Evolutionary conservation across 768 basidiomycete genomes (phyloP).

Genomic region (Gloeopeniophorella convolvens): DNA sequence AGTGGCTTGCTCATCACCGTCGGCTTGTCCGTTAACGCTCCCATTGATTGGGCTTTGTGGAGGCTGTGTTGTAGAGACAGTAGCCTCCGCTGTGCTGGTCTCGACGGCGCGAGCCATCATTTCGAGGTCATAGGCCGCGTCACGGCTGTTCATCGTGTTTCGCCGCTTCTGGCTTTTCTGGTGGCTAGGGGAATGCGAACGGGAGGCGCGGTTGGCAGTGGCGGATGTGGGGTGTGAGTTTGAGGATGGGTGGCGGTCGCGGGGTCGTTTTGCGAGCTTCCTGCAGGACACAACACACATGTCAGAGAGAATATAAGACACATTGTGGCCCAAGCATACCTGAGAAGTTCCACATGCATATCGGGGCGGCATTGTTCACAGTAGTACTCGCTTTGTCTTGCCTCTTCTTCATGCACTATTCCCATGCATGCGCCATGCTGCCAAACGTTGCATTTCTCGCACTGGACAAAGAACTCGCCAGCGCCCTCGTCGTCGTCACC

Average conservation of each 20-base stretch:
- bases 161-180: constrained; percentile 75
- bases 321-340: constrained; percentile 40
- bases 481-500: constrained; percentile 73
- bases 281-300: constrained; percentile 31
- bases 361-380: constrained; percentile 93
- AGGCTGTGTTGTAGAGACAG: constrained; percentile 47
- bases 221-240: constrained; percentile 27
- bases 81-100: constrained; percentile 66
- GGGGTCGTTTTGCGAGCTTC: constrained; percentile 59
- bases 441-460: constrained; percentile 96
- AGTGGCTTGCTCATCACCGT: constrained; percentile 44
- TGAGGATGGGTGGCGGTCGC: constrained; percentile 51
- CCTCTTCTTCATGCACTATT: constrained; percentile 68
- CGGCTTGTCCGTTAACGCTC: constrained; percentile 33
- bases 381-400: constrained; percentile 78
- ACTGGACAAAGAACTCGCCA: constrained; percentile 96
- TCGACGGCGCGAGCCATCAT: constrained; percentile 52
- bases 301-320: constrained; percentile 19
- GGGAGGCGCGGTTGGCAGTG: constrained; percentile 51
- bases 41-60: constrained; percentile 31
- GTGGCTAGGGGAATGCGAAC: constrained; percentile 65
- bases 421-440: constrained; percentile 98
- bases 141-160: constrained; percentile 97
- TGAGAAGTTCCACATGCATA: constrained; percentile 73
- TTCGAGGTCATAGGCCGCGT: constrained; percentile 90